Evolutionary conservation across 2,329 filamentous ascomycete species (phyloP), one percentile per base, ranked within the genome.

Genomic region (Aspergillus oerlinghausenensis): DNA sequence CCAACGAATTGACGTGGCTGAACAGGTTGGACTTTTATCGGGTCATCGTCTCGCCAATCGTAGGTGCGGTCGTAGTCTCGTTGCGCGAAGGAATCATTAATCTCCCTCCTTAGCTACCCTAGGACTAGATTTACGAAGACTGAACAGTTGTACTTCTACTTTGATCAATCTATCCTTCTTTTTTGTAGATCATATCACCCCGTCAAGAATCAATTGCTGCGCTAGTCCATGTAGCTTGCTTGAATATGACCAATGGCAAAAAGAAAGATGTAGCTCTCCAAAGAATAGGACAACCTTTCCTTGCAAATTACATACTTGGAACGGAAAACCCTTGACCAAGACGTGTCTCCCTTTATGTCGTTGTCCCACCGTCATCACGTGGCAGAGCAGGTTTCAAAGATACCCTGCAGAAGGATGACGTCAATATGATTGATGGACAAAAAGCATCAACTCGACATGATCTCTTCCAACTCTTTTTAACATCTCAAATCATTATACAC

Each of bases 381-480:
- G 43, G 43, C 43, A 47, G 21, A 47, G 5, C 43, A 23, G 43
- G 21, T 47, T 47, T 26, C 43, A 25, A 25, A 26, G 21, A 23
- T 25, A 47, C 43, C 6, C 4, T 47, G 21, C 1, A 47, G 43
- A 47, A 11, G 14, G 9, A 55, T 68, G 66, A 68, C 66, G 65
- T 69, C 67, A 67, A 49, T 42, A 66, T 67, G 66, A 67, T 65
- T 28, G 10, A 29, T 32, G 42, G 19, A 57, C 21, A 52, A 49
- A 50, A 50, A 38, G 21, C 49, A 48, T 48, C 35, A 23, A 17
- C 28, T 26, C 42, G 55, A 43, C 23, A 29, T 25, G 43, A 8
- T 26, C 43, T 7, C 23, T 23, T 47, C 21, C 43, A 47, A 11
- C 23, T 47, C 23, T 10, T 47, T 47, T 14, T 14, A 47, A 23